Conservation (phyloP, 768 basidiomycete genomes). For the Lyophyllum decastes region DNA sequence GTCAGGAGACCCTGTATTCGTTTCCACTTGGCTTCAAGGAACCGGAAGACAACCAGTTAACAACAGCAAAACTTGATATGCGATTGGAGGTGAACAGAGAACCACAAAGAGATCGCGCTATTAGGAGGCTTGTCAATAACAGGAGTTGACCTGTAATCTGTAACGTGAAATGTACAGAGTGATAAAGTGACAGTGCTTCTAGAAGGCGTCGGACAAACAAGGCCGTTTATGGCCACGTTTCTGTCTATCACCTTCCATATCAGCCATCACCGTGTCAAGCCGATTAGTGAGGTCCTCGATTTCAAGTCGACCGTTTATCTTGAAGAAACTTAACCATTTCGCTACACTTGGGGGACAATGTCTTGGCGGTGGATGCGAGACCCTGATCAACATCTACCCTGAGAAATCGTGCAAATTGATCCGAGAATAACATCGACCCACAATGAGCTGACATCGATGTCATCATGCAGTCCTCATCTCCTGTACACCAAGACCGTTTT, state of each 20-base stretch:
- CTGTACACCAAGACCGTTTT: neutral
- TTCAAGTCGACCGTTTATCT: too few species aligned
- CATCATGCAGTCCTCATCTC: neutral
- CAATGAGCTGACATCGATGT: too few species aligned
- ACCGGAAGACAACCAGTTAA: neutral
- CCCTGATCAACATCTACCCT: neutral
- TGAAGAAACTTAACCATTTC: too few species aligned
- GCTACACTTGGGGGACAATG: too few species aligned
- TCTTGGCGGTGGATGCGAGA: too few species aligned
- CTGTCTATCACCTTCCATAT: neutral
- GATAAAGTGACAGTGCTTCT: too few species aligned
- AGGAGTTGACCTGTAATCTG: neutral
- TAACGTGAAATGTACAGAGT: neutral
- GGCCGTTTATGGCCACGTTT: neutral
- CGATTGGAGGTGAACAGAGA: neutral
- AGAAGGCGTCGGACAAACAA: neutral
- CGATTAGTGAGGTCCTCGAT: too few species aligned
- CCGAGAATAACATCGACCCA: neutral
- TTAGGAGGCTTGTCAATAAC: neutral
- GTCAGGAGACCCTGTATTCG: neutral
- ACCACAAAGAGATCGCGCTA: neutral
- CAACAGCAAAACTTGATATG: neutral
- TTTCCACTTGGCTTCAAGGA: neutral
- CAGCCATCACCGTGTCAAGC: neutral
- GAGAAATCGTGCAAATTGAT: neutral